Conservation (phyloP, 345 rosid species). For the Atalantia buxifolia region DNA sequence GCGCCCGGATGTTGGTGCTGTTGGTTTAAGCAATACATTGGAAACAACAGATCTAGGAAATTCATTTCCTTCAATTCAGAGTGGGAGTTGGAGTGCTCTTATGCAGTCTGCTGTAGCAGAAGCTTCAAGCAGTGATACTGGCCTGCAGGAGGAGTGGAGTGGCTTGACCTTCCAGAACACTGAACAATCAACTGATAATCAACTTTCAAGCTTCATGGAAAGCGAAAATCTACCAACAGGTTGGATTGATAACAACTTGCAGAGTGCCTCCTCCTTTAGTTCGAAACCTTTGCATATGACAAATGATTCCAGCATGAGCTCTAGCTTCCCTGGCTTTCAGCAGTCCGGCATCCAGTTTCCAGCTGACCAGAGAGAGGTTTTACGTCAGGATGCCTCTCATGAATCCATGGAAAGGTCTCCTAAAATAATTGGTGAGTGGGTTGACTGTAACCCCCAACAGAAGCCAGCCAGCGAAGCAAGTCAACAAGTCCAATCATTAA, state of each 20-base stretch:
- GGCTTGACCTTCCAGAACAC: conserved; percentile 55
- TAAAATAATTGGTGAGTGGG: conserved; percentile 33
- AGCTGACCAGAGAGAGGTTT: conserved; percentile 31
- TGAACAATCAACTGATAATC: conserved; percentile 46
- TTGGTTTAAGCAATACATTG: conserved; percentile 39
- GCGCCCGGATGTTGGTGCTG: conserved; percentile 34
- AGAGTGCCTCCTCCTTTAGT: conserved; percentile 32
- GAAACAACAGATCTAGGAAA: conserved; percentile 41
- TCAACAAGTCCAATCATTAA: conserved; percentile 31
- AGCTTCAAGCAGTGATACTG: conserved; percentile 68
- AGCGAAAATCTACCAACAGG: conserved; percentile 47
- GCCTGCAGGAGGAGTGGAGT: conserved; percentile 71
- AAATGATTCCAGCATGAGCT: conserved; percentile 26
- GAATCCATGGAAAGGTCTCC: conserved; percentile 36
- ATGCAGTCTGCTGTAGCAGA: conserved; percentile 94
- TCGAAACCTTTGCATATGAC: conserved; percentile 29
- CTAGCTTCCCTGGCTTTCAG: conserved; percentile 50
- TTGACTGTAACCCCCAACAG: conserved; percentile 37
- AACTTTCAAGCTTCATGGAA: conserved; percentile 37
- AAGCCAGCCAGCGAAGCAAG: conserved; percentile 26
- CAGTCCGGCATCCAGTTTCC: conserved; percentile 36
- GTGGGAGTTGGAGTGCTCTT: conserved; percentile 97
- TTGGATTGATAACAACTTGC: conserved; percentile 49
- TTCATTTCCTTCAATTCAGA: conserved; percentile 56
- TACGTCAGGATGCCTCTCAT: conserved; percentile 30